phyloP scores from a whole-genome alignment of 768 basidiomycete genomes.

The Glaciozyma antarctica region DNA sequence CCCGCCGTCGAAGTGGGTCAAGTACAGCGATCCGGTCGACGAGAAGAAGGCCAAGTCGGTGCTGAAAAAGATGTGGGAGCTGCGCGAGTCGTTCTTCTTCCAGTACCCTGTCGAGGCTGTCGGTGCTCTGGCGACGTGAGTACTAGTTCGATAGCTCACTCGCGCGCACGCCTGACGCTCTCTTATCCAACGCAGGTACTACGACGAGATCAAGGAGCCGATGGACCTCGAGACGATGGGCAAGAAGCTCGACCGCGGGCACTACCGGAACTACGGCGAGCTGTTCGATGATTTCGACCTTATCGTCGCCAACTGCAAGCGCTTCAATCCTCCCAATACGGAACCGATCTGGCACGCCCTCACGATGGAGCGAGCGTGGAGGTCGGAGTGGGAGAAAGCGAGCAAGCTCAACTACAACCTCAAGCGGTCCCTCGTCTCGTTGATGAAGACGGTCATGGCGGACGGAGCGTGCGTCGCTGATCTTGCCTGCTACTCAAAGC shows the following conservation, averaged over 20 bases:
- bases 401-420: constrained; percentile 65
- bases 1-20: constrained; percentile 9
- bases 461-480: constrained; percentile 44
- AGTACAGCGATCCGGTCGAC: constrained; percentile 48
- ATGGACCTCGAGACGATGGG: constrained; percentile 87
- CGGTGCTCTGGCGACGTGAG: constrained; percentile 72
- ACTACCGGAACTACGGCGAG: constrained; percentile 70
- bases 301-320: constrained; percentile 77
- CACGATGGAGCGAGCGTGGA: constrained; percentile 61
- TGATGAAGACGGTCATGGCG: constrained; percentile 60
- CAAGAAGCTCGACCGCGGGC: constrained; percentile 52
- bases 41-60: constrained; percentile 74
- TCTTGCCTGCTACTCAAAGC: neutral
- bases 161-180: neutral
- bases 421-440: constrained; percentile 62
- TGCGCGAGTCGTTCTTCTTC: constrained; percentile 66
- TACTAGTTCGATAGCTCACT: constrained; percentile 22
- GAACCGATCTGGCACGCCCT: constrained; percentile 65
- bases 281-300: constrained; percentile 71
- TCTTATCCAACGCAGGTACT: constrained; percentile 52
- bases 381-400: constrained; percentile 75
- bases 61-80: constrained; percentile 51
- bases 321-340: constrained; percentile 79
- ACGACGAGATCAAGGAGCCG: constrained; percentile 76
- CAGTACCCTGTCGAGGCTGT: constrained; percentile 71